Percentiles rank a stretch among this genome's conserved stretches.
Evolutionary conservation across 164 flowering plant species (phyloP).

Genomic region (Houttuynia cordata): DNA sequence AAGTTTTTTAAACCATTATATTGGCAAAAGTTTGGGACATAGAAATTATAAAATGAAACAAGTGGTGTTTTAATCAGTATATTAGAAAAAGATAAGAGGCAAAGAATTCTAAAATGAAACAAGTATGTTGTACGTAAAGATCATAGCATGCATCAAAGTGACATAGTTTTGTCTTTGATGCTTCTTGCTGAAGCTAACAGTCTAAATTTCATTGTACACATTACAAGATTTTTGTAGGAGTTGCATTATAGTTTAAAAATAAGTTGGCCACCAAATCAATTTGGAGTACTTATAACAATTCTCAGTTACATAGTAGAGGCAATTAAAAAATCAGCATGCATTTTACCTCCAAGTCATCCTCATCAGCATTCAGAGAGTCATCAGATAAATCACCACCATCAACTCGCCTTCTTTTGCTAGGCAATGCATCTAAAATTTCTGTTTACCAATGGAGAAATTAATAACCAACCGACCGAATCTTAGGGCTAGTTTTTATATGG

Average conservation of each 20-base stretch:
- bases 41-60: too few species aligned
- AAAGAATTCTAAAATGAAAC: too few species aligned
- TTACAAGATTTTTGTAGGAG: background rate
- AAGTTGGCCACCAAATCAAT: background rate
- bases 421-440: slow-evolving; percentile 78
- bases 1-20: too few species aligned
- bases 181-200: too few species aligned
- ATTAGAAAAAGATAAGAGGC: too few species aligned
- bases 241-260: background rate
- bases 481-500: background rate
- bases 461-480: background rate
- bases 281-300: background rate
- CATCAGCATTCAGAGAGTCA: slow-evolving; percentile 39
- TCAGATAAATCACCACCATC: slow-evolving; percentile 57
- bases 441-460: slow-evolving; percentile 2
- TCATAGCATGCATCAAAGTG: too few species aligned
- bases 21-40: too few species aligned
- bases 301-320: background rate
- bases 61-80: too few species aligned
- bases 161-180: too few species aligned
- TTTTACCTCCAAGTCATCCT: slow-evolving; percentile 38
- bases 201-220: too few species aligned
- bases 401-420: slow-evolving; percentile 65
- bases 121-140: too few species aligned
- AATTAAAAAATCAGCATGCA: background rate